phyloP scores from a whole-genome alignment of 2,329 filamentous ascomycete genomes.

The Epichloe hybrida region DNA sequence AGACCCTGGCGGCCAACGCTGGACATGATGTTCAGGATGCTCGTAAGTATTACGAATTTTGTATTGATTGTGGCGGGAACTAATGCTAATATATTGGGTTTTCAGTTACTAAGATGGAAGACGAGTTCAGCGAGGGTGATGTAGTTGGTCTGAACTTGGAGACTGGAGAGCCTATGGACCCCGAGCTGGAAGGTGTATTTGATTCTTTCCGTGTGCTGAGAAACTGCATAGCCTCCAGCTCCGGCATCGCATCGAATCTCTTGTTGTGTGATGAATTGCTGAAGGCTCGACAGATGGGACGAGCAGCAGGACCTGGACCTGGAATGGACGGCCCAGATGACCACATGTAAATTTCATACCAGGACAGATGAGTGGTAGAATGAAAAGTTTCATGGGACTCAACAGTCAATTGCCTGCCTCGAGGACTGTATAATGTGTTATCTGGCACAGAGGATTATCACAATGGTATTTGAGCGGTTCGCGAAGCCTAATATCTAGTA shows the following conservation, averaged over 20 bases:
- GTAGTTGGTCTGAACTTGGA: slow-evolving; percentile 75
- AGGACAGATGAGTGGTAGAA: slow-evolving; percentile 3
- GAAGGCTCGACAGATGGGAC: slow-evolving; percentile 91
- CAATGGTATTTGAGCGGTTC: too few species aligned
- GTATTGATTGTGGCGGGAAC: slow-evolving; percentile 8
- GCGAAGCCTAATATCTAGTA: too few species aligned
- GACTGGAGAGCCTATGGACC: slow-evolving; percentile 89
- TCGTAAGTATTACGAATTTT: slow-evolving; percentile 40
- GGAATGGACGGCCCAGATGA: slow-evolving; percentile 49
- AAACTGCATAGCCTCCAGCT: slow-evolving; percentile 86
- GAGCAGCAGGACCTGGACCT: slow-evolving; percentile 46
- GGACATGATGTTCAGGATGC: slow-evolving; percentile 96
- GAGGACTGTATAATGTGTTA: too few species aligned
- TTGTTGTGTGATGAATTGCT: slow-evolving; percentile 92
- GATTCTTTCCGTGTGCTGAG: slow-evolving; percentile 92
- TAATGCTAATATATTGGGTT: neutral
- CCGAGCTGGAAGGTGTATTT: slow-evolving; percentile 79
- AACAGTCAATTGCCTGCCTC: slow-evolving; percentile 5
- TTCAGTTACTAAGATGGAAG: slow-evolving; percentile 70
- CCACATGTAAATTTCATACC: slow-evolving; percentile 30
- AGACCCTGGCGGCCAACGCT: slow-evolving; percentile 90
- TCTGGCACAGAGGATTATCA: too few species aligned
- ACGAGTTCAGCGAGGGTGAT: slow-evolving; percentile 74
- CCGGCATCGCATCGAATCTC: slow-evolving; percentile 89
- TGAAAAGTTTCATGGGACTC: slow-evolving; percentile 17